Base-by-base conservation (phyloP, 2,329 filamentous ascomycete species). In the Pyrenophora seminiperda region DNA sequence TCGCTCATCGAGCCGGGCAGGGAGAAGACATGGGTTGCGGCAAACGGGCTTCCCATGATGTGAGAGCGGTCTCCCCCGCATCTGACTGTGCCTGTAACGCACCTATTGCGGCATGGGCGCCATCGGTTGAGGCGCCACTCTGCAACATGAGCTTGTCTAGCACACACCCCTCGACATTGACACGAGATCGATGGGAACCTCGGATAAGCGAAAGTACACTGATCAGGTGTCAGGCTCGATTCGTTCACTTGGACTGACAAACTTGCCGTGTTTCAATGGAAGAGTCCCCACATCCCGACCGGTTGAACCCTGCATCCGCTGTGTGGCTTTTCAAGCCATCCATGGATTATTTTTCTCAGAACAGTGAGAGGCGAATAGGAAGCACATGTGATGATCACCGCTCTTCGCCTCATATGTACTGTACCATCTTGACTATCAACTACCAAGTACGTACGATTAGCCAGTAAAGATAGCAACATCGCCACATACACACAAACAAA, bases 381-480 rank as follows among this genome's bases (percentile, higher is more conserved):
- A 9, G 13, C 24, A 27, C 24, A 27, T 27, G 24, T 27, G 40
- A 39, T 22, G 33, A 29, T 41, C 27, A 45, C 31, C 31, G 14
- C 20, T 30, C 5, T 24, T 13, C 19, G 36, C 36, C 27, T 14
- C 24, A 42, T 7, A 2, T 36, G 10, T 29, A 22, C 18, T 32
- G 39, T 4, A 13, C n/a, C 42, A 32, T 33, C 32, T 9, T 27
- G 9, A 7, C 10, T 27, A 3, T 10, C n/a, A n/a, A n/a, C n/a
- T n/a, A n/a, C n/a, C n/a, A n/a, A n/a, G n/a, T n/a, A n/a, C n/a
- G 36, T 15, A n/a, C 17, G 9, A 47, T 13, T 30, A 36, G 22
- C 15, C 19, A 18, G 29, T 30, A 42, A 44, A 43, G 20, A 44
- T 53, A 45, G 46, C 24, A 46, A 29, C n/a, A n/a, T 46, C 38